These are phyloP conservation scores for Emergomyces orientalis DNA, from an alignment of 2,329 filamentous ascomycete genomes.

Conservation along the genomic window DNA sequence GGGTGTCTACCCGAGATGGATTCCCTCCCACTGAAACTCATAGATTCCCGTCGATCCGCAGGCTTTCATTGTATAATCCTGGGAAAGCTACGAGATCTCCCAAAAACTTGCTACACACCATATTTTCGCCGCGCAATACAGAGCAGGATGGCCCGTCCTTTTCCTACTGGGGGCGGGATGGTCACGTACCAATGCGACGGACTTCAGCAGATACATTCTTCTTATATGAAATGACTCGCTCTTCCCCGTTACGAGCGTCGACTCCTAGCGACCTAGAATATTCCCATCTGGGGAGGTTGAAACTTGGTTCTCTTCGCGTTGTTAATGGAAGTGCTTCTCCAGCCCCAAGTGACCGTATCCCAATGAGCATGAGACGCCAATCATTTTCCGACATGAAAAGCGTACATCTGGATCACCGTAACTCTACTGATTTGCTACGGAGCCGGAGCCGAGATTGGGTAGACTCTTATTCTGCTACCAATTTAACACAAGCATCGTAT, in stretches of 20 bases:
- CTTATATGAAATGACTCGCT: constrained; percentile 11
- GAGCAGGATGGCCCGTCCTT: constrained; percentile 19
- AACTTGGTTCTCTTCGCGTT: constrained; percentile 32
- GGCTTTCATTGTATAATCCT: constrained; percentile 27
- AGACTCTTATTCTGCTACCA: not conserved
- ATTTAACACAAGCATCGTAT: not conserved
- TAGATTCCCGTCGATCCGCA: constrained; percentile 30
- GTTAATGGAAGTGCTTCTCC: constrained; percentile 33
- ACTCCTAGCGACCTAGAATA: constrained; percentile 27
- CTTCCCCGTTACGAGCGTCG: constrained; percentile 17
- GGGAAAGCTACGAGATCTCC: not conserved
- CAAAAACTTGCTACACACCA: constrained; percentile 6
- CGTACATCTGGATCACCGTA: not conserved
- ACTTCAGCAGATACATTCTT: constrained; percentile 10
- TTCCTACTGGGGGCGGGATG: constrained; percentile 18
- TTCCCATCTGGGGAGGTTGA: constrained; percentile 34
- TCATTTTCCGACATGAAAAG: constrained; percentile 7
- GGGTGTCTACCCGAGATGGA: not conserved
- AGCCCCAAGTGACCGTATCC: constrained; percentile 26
- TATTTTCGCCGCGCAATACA: constrained; percentile 24
- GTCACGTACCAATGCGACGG: constrained; percentile 5
- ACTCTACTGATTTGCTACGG: not conserved
- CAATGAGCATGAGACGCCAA: constrained; percentile 4
- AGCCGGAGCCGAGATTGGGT: constrained; percentile 4
- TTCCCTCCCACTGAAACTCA: constrained; percentile 18